Evolutionary conservation across 345 rosid genomes (phyloP).

Genomic region (Conringia planisiliqua): DNA sequence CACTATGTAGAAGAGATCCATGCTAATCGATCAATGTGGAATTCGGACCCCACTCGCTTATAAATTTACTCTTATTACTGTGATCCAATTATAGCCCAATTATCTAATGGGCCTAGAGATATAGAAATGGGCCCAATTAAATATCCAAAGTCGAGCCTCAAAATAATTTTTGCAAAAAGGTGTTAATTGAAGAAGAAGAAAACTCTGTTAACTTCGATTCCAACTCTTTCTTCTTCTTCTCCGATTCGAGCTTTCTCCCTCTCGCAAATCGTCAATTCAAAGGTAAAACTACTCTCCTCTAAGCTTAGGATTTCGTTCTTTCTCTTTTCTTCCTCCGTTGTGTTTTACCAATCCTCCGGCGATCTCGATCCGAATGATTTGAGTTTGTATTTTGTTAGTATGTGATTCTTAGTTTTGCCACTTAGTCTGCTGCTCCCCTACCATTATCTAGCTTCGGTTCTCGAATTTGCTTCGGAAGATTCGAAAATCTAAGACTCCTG

Average conservation of each 20-base stretch:
- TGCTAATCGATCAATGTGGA: too few species aligned
- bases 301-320: not conserved
- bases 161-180: not conserved
- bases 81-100: too few species aligned
- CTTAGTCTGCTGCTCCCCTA: not conserved
- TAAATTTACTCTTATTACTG: too few species aligned
- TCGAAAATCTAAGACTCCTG: not conserved
- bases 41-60: too few species aligned
- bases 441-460: not conserved
- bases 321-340: not conserved
- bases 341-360: not conserved
- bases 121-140: not conserved
- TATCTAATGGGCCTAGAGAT: not conserved
- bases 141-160: not conserved
- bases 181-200: conserved; percentile 29
- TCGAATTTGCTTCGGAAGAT: not conserved
- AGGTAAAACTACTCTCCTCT: not conserved
- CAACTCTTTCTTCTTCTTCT: conserved; percentile 6
- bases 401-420: not conserved
- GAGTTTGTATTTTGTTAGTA: not conserved
- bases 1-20: too few species aligned
- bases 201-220: not conserved
- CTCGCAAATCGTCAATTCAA: conserved; percentile 8
- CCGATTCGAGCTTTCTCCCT: conserved; percentile 8
- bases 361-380: not conserved